Evolutionary conservation across 106 monocot species (phyloP), one percentile per base, ranked within the genome.

Genomic region (Ottelia alismoides): DNA sequence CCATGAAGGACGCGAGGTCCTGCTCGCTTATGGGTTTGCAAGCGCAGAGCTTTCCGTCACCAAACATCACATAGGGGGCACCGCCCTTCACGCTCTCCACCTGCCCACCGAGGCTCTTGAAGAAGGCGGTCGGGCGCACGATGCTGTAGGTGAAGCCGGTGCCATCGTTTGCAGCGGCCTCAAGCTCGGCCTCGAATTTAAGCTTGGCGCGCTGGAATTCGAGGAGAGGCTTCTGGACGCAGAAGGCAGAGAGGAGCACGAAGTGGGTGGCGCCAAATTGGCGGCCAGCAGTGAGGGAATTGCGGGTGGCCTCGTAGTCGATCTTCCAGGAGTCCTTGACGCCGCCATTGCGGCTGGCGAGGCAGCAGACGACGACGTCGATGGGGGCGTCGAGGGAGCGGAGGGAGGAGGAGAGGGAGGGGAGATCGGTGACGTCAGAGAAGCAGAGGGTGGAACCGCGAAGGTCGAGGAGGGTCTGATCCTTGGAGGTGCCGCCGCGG

Each of bases 221-320:
- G n/a, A n/a, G n/a, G n/a, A n/a, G n/a, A n/a, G n/a, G n/a, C n/a
- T 80, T 89, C 64, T 89, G 89, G 53, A 89, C 89, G 62, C 89
- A 89, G 58, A 89, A 77, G 54, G 89, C 89, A 11, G 89, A 89
- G 31, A 89, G 74, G 35, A 89, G 80, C 21, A 84, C 89, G 51
- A 89, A 89, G 56, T 89, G 84, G 21, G 61, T 3, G 43, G 89
- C 89, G 9, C 89, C 89, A 28, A 44, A 53, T 2, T 48, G 51
- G 43, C 77, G 73, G 21, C 72, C 83, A 20, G 80, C 78, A 29
- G 56, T 22, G 30, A 89, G 73, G 43, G 63, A 74, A 74, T 89
- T 80, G 2, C 58, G 56, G 49, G 79, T 66, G 49, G 89, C 89
- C 12, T 32, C 49, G 56, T 89, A 84, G 59, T 89, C 89, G 46